phyloP scores from a whole-genome alignment of 2,329 filamentous ascomycete species.

The Neonectria sp. region DNA sequence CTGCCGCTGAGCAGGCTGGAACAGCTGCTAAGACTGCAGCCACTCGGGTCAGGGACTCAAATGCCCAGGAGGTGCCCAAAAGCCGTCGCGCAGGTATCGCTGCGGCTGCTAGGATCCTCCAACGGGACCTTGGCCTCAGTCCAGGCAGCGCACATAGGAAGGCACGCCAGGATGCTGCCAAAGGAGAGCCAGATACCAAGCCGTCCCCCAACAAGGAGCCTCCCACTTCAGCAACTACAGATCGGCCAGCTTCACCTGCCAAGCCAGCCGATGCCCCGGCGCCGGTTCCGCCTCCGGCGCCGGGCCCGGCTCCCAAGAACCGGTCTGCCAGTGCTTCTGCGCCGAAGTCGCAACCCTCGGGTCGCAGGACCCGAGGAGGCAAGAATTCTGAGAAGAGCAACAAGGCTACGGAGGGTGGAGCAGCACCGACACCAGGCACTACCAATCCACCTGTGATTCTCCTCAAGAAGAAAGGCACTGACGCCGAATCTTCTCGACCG shows the following conservation, averaged over 20 bases:
- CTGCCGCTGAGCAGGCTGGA: conserved; percentile 63
- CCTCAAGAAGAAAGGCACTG: conserved; percentile 56
- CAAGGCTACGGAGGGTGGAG: conserved; percentile 41
- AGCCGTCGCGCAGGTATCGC: conserved; percentile 73
- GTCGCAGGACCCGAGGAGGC: conserved; percentile 53
- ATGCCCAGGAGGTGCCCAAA: conserved; percentile 61
- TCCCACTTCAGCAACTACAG: conserved; percentile 34
- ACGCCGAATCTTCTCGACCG: conserved; percentile 42
- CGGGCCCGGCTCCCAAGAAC: conserved; percentile 40
- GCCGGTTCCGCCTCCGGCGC: conserved; percentile 27
- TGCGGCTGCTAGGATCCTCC: conserved; percentile 75
- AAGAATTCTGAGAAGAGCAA: conserved; percentile 59
- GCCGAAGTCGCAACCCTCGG: conserved; percentile 47
- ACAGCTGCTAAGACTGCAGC: conserved; percentile 62
- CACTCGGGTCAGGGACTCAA: conserved; percentile 50
- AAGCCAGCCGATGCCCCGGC: conserved; percentile 36
- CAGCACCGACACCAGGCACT: conserved; percentile 38
- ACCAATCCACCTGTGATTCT: conserved; percentile 57
- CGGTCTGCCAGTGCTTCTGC: conserved; percentile 39
- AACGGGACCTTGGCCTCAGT: conserved; percentile 76
- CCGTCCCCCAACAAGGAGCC: conserved; percentile 54
- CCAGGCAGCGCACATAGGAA: conserved; percentile 74
- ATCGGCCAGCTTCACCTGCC: conserved; percentile 40
- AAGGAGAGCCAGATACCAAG: conserved; percentile 66
- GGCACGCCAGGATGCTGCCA: conserved; percentile 71